Conservation (phyloP, 139 green algal genomes). For the Chloropicon primus region DNA sequence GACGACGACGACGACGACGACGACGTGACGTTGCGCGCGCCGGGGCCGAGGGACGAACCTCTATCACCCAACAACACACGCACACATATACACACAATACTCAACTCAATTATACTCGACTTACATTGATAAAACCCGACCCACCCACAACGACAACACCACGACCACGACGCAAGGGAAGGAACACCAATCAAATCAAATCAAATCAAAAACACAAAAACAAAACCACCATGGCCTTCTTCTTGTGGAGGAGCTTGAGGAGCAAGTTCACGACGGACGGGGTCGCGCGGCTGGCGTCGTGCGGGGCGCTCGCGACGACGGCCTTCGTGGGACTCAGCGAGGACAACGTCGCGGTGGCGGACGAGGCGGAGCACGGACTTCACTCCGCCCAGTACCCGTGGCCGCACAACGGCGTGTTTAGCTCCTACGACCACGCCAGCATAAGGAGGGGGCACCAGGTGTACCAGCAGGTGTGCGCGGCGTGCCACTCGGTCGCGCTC, state of each 20-base stretch:
- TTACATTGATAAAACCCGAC: too few relatives aligned
- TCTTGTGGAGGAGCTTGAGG: neutral
- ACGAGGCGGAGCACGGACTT: slow-evolving; percentile 88
- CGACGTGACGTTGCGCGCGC: too few relatives aligned
- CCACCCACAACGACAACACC: too few relatives aligned
- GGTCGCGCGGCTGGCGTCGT: neutral
- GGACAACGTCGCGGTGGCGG: slow-evolving; percentile 32
- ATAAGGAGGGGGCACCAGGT: slow-evolving; percentile 89
- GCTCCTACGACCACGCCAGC: slow-evolving; percentile 80
- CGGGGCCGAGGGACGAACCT: too few relatives aligned
- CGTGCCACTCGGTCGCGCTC: slow-evolving; percentile 86
- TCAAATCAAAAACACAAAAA: too few relatives aligned
- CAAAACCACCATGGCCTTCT: too few relatives aligned
- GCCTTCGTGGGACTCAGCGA: neutral
- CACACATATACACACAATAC: too few relatives aligned
- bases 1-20: too few relatives aligned
- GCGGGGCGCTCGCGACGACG: neutral
- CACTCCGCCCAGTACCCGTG: slow-evolving; percentile 72
- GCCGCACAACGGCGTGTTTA: slow-evolving; percentile 79
- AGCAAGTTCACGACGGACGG: neutral
- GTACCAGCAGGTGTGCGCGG: slow-evolving; percentile 77
- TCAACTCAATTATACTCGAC: too few relatives aligned
- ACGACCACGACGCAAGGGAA: too few relatives aligned
- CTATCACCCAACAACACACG: too few relatives aligned
- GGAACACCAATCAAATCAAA: too few relatives aligned